Percentiles rank a stretch among this genome's conserved stretches.
Conservation (phyloP, 2,329 filamentous ascomycete genomes). For the Xylariaceae sp. region DNA sequence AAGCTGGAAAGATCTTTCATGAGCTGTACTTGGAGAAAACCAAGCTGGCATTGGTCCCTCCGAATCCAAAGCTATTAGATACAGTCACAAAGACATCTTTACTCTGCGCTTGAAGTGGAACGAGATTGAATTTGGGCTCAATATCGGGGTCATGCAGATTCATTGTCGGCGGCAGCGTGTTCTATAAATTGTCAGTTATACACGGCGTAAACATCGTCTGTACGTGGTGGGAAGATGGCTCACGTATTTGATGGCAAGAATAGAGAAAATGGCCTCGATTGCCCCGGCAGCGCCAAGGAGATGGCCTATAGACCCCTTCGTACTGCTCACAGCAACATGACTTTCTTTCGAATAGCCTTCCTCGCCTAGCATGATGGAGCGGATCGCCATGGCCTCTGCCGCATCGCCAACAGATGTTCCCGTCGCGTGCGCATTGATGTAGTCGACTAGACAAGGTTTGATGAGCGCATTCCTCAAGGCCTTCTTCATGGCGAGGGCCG, state of each 20-base stretch:
- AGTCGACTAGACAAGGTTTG: constrained; percentile 67
- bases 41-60: constrained; percentile 87
- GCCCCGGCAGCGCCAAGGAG: constrained; percentile 86
- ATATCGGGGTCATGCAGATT: constrained; percentile 67
- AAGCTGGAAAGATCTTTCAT: neutral
- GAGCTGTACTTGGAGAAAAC: constrained; percentile 53
- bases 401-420: constrained; percentile 79
- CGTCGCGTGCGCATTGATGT: constrained; percentile 94
- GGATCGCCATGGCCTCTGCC: constrained; percentile 82
- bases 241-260: constrained; percentile 75
- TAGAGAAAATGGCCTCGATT: constrained; percentile 79
- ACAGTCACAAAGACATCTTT: constrained; percentile 67
- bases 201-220: neutral
- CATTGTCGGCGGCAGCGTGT: constrained; percentile 75
- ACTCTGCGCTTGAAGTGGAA: constrained; percentile 65
- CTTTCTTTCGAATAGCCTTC: constrained; percentile 57
- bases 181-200: constrained; percentile 43
- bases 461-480: constrained; percentile 69
- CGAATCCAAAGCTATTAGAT: constrained; percentile 97
- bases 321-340: constrained; percentile 80
- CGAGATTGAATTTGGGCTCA: constrained; percentile 77
- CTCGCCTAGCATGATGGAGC: constrained; percentile 66
- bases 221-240: constrained; percentile 28
- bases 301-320: constrained; percentile 90
- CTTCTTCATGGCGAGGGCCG: constrained; percentile 76